phyloP scores from a whole-genome alignment of 2,329 filamentous ascomycete genomes.

The Colletotrichum falcatum region DNA sequence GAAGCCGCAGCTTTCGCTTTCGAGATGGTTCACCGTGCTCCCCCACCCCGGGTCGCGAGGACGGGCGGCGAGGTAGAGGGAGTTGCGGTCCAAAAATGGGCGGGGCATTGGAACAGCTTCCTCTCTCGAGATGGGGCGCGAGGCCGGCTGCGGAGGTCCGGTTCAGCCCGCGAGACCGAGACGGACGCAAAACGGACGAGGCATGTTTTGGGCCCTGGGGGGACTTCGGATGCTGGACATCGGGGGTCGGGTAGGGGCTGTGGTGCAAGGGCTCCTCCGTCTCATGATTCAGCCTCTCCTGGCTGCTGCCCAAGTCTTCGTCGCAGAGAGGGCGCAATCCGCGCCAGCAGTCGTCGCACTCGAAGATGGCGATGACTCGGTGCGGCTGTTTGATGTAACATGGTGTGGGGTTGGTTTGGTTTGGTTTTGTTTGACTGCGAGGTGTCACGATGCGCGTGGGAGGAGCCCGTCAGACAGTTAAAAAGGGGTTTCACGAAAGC shows the following conservation, averaged over 20 bases:
- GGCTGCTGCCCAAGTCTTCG: constrained; percentile 43
- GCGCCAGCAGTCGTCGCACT: constrained; percentile 47
- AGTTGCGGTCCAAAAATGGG: constrained; percentile 59
- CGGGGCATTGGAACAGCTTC: constrained; percentile 48
- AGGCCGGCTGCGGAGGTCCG: constrained; percentile 66
- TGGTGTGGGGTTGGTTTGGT: background rate
- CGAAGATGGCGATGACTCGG: background rate
- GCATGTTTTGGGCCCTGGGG: constrained; percentile 53
- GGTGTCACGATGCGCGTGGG: background rate
- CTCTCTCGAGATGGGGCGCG: constrained; percentile 64
- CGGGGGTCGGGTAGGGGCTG: constrained; percentile 59
- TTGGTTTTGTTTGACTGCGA: background rate
- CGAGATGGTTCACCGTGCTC: constrained; percentile 61
- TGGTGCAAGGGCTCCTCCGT: constrained; percentile 2
- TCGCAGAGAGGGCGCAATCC: constrained; percentile 48
- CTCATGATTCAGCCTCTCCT: constrained; percentile 32
- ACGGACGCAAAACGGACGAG: constrained; percentile 71
- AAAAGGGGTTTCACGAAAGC: background rate
- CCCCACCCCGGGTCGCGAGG: constrained; percentile 57
- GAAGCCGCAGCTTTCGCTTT: constrained; percentile 56
- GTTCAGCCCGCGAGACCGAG: constrained; percentile 60
- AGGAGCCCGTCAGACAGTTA: background rate
- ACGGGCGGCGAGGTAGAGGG: constrained; percentile 59
- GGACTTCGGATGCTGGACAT: constrained; percentile 64
- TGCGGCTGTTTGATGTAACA: background rate